Evolutionary conservation across 139 green algal genomes (phyloP), one percentile per base, ranked within the genome.

Genomic region (Tetradesmus obliquus): DNA sequence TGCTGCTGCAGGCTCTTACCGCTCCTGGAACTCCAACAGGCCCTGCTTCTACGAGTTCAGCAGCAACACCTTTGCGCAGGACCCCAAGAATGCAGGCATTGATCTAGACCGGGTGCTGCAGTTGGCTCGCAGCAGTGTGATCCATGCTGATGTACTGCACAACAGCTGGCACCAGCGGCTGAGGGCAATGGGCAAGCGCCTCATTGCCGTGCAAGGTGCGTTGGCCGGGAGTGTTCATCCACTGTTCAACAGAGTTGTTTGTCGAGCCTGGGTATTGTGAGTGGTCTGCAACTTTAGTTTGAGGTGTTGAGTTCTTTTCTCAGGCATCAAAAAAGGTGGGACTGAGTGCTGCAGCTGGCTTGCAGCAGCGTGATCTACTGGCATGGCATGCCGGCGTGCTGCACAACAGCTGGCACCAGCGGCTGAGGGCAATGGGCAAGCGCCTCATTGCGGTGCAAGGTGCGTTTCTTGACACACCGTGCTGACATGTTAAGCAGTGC

Each of bases 341-440:
- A 62, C 69, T 13, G 17, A 5, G 10, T 86, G 54, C 32, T 62
- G 13, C 5, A 9, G 15, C 10, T 86, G 8, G 4, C 51, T 17
- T 13, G 81, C 12, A 86, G 81, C 81, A 69, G 45, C 22, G 81
- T 86, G 22, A 86, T 86, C n/a, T n/a, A n/a, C n/a, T n/a, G n/a
- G n/a, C n/a, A n/a, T n/a, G n/a, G 20, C 81, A 86, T 69, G 81
- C 81, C 12, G 81, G 69, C 81, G 2, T 86, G 81, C 17, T 86
- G 81, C 81, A 86, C 55, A 86, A 86, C 81, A 62, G 69, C 54
- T 86, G 81, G 81, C 17, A 62, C 54, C 54, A 86, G 81, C 54
- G 54, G 3, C 54, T 86, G 54, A 62, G 32, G 15, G 81, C 81
- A 24, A 66, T 55, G 45, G 81, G 81, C 45, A 86, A 88, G 57